phyloP scores from a whole-genome alignment of 2,329 filamentous ascomycete species.

The Aureobasidium sp. region DNA sequence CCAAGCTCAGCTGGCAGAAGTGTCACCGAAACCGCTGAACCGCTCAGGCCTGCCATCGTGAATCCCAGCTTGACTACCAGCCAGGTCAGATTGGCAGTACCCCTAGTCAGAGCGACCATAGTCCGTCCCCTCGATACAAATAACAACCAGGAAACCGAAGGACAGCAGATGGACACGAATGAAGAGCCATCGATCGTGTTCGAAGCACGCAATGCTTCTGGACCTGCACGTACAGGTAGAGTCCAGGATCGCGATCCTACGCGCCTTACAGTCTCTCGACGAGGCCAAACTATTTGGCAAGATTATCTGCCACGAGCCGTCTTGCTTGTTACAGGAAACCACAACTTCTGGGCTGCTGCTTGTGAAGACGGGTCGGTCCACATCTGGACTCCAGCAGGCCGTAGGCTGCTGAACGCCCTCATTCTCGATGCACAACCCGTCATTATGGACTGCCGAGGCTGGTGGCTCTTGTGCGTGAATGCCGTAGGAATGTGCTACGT shows the following conservation, averaged over 20 bases:
- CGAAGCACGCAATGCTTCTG: conserved; percentile 77
- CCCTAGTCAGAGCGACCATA: conserved; percentile 76
- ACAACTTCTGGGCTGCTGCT: conserved; percentile 83
- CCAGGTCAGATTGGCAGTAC: conserved; percentile 79
- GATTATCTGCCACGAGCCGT: conserved; percentile 84
- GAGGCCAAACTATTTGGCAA: conserved; percentile 79
- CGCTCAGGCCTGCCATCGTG: conserved; percentile 77
- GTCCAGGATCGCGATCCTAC: conserved; percentile 69
- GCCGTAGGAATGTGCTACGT: conserved; percentile 84
- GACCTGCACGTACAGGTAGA: conserved; percentile 52
- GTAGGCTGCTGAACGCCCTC: conserved; percentile 75
- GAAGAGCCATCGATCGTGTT: conserved; percentile 62
- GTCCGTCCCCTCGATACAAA: conserved; percentile 67
- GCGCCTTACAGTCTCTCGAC: conserved; percentile 71
- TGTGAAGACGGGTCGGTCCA: conserved; percentile 90
- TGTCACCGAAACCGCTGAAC: conserved; percentile 64
- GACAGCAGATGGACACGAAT: conserved; percentile 38
- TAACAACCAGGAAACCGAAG: conserved; percentile 35
- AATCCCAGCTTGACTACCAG: conserved; percentile 76
- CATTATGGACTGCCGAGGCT: conserved; percentile 81
- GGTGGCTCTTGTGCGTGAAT: conserved; percentile 85
- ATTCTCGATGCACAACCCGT: conserved; percentile 89
- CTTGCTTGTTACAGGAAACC: conserved; percentile 84
- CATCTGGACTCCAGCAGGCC: conserved; percentile 85
- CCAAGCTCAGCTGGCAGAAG: conserved; percentile 59